Evolutionary conservation across 2,329 filamentous ascomycete genomes (phyloP).

Genomic region (Ceratocystis huliohia): DNA sequence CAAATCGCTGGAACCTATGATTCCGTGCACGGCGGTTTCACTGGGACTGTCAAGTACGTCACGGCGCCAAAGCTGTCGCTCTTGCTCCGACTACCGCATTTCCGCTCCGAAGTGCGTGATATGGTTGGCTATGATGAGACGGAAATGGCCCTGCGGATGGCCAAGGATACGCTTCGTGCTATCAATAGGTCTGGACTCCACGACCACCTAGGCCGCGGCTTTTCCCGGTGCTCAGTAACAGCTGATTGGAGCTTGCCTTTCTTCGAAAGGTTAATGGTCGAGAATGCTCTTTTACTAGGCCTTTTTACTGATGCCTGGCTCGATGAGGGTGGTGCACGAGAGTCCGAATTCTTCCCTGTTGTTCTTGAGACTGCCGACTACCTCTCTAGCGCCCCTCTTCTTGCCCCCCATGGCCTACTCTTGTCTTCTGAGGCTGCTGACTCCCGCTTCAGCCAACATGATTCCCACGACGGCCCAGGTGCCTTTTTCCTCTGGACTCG

Average conservation of each 20-base stretch:
- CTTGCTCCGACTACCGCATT: conserved; percentile 59
- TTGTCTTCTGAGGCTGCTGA: conserved; percentile 85
- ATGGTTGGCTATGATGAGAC: conserved; percentile 79
- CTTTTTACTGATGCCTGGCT: conserved; percentile 82
- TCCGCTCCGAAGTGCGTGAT: conserved; percentile 61
- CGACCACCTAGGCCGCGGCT: conserved; percentile 45
- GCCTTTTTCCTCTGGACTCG: conserved; percentile 92
- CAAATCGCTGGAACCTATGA: conserved; percentile 77
- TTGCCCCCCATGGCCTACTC: conserved; percentile 59
- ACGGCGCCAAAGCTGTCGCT: conserved; percentile 78
- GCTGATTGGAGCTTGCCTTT: conserved; percentile 87
- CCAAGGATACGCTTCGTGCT: conserved; percentile 62
- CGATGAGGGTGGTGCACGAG: conserved; percentile 36
- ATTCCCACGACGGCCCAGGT: conserved; percentile 63
- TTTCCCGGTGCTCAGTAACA: conserved; percentile 72
- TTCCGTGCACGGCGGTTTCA: conserved; percentile 65
- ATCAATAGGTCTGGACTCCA: conserved; percentile 48
- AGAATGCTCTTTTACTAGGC: conserved; percentile 74
- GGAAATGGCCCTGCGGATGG: conserved; percentile 62
- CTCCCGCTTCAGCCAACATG: conserved; percentile 59
- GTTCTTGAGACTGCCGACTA: conserved; percentile 81
- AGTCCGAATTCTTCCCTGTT: conserved; percentile 61
- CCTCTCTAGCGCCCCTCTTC: conserved; percentile 58
- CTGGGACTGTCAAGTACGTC: conserved; percentile 71
- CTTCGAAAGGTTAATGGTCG: conserved; percentile 94